phyloP scores from a whole-genome alignment of 78 protist genomes.

The Tieghemostelium lacteum region DNA sequence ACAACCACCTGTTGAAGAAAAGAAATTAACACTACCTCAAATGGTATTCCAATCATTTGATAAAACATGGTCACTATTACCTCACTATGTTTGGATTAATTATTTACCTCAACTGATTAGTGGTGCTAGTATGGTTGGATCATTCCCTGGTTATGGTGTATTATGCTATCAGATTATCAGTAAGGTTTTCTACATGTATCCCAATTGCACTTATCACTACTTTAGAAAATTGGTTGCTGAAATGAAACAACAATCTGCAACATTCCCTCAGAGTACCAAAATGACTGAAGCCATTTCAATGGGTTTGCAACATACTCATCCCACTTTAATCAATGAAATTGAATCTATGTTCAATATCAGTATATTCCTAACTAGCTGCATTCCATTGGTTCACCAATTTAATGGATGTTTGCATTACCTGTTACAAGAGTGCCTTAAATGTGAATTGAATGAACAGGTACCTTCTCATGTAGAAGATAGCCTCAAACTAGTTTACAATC shows the following conservation, averaged over 20 bases:
- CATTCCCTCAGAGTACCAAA: background rate
- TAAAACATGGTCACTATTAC: conserved; percentile 33
- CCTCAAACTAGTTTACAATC: conserved; percentile 11
- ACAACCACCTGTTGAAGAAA: background rate
- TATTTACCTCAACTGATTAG: conserved; percentile 35
- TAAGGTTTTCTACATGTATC: conserved; percentile 50
- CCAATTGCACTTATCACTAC: conserved; percentile 34
- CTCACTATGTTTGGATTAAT: conserved; percentile 70
- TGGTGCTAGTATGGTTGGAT: conserved; percentile 21
- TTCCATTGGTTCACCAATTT: conserved; percentile 61
- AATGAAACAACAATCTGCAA: conserved; percentile 29
- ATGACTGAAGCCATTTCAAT: conserved; percentile 67
- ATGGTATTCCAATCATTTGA: conserved; percentile 29
- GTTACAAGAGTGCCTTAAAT: conserved; percentile 21
- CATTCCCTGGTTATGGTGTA: conserved; percentile 69
- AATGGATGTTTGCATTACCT: conserved; percentile 13
- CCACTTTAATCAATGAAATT: conserved; percentile 54
- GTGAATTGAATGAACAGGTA: background rate
- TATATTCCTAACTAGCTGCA: background rate
- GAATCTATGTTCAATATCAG: conserved; percentile 26
- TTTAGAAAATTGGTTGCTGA: conserved; percentile 60
- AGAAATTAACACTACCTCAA: conserved; percentile 52
- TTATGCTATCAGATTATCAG: conserved; percentile 61
- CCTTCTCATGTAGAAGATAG: background rate
- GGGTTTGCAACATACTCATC: conserved; percentile 44